phyloP scores from a whole-genome alignment of 192 early-diverging fungal genomes.

The Coemansia sp. region DNA sequence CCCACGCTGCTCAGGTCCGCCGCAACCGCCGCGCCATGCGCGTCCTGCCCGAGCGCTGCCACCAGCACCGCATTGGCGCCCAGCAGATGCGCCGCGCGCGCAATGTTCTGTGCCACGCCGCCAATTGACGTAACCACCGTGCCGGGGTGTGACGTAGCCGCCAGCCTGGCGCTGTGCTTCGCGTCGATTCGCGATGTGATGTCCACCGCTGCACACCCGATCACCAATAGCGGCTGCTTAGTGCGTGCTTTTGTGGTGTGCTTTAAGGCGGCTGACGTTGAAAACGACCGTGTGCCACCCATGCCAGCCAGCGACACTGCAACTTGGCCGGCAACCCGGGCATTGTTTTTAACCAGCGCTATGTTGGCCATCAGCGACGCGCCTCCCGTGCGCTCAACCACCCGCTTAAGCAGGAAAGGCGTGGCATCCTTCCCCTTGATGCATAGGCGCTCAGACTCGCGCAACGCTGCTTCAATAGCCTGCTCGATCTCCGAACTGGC shows the following conservation, averaged over 20 bases:
- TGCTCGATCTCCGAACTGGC: slow-evolving; percentile 61
- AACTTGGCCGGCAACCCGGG: slow-evolving; percentile 75
- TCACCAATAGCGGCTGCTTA: slow-evolving; percentile 62
- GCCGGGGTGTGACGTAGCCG: slow-evolving; percentile 75
- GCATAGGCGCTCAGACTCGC: slow-evolving; percentile 62
- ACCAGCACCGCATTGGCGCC: slow-evolving; percentile 65
- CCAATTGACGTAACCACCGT: slow-evolving; percentile 64
- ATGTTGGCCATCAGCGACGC: slow-evolving; percentile 69
- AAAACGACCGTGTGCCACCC: slow-evolving; percentile 13
- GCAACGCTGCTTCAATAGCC: slow-evolving; percentile 70
- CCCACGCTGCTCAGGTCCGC: slow-evolving; percentile 54
- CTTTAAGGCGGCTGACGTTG: neutral
- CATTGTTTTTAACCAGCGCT: slow-evolving; percentile 91
- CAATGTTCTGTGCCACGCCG: slow-evolving; percentile 93
- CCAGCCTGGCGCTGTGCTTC: neutral
- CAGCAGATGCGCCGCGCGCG: slow-evolving; percentile 69
- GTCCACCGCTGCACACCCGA: slow-evolving; percentile 88
- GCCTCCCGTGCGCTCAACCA: slow-evolving; percentile 81
- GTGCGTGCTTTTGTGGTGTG: neutral
- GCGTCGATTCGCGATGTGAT: slow-evolving; percentile 51
- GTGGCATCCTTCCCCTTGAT: slow-evolving; percentile 88
- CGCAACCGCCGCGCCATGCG: slow-evolving; percentile 56
- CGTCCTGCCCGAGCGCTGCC: slow-evolving; percentile 72
- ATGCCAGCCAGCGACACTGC: slow-evolving; percentile 51
- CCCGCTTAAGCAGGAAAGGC: slow-evolving; percentile 87